Base-by-base conservation (phyloP, 176 grass and related monocot genomes). In the Poa pratensis region DNA sequence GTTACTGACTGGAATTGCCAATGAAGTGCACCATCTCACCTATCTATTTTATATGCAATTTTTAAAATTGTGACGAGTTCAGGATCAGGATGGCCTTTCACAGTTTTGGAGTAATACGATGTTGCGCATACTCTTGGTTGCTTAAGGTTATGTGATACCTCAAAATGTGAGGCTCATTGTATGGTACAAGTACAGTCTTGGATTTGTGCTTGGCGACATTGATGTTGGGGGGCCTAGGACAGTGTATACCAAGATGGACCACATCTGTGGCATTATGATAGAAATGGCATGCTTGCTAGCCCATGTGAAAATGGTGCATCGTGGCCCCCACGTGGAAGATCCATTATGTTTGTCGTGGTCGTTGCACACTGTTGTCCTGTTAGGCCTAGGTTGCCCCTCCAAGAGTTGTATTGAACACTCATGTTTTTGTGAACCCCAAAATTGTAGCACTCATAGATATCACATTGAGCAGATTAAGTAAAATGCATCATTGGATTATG, bases 221-320 rank as follows among this genome's bases (percentile, higher is more conserved):
- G 58, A 40, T 88, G 32, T 73, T 84, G 19, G 57, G 48, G n/a
- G 59, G 2, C 22, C 57, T 3, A 68, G 9, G 49, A 57, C 37
- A 85, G 28, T 74, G n/a, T 49, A 73, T 79, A 37, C 17, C n/a
- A 15, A 57, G 68, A 69, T 32, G 12, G 34, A 78, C 39, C 28
- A 17, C 49, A 83, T 79, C 20, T 18, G 15, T 37, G 8, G 7
- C 37, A 59, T 59, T 59, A 22, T 83, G 37, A 75, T 79, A 66
- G 12, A 48, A 65, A 65, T 57, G 67, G 13, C 61, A 34, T 86
- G 55, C 54, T 46, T 55, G n/a, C 57, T 79, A 74, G 39, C 26
- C 79, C 72, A 68, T 50, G 49, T 76, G 86, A 69, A 52, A 37
- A 43, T 52, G 61, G 49, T 43, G 23, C 72, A 26, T 13, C 9